phyloP scores from a whole-genome alignment of 2,329 filamentous ascomycete species.

The Ceratocystiopsis sp. region DNA sequence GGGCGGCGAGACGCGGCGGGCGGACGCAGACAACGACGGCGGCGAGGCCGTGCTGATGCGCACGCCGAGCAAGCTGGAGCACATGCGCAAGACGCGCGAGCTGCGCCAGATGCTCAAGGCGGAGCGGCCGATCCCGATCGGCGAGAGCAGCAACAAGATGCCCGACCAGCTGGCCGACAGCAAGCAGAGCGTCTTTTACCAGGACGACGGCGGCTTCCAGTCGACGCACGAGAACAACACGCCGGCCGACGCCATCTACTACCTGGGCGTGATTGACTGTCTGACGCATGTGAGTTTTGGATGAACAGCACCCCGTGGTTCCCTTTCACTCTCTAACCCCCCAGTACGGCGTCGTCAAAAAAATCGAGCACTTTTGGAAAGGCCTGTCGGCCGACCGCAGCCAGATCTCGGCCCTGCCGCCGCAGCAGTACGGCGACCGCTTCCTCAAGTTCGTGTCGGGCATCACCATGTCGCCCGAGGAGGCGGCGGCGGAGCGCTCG shows the following conservation, averaged over 20 bases:
- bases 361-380: slow-evolving; percentile 94
- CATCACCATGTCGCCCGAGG: slow-evolving; percentile 79
- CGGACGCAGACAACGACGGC: slow-evolving; percentile 18
- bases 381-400: slow-evolving; percentile 67
- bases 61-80: slow-evolving; percentile 88
- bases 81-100: slow-evolving; percentile 75
- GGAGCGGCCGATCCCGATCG: slow-evolving; percentile 87
- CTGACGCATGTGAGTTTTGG: slow-evolving; percentile 67
- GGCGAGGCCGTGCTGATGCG: slow-evolving; percentile 52
- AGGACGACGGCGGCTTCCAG: slow-evolving; percentile 81
- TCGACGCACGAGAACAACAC: slow-evolving; percentile 82
- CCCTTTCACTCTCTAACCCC: slow-evolving; percentile 6
- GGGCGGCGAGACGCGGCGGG: slow-evolving; percentile 43
- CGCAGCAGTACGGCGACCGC: slow-evolving; percentile 78
- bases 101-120: slow-evolving; percentile 81
- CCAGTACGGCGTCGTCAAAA: slow-evolving; percentile 87
- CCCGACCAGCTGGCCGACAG: slow-evolving; percentile 70
- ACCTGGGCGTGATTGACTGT: slow-evolving; percentile 95
- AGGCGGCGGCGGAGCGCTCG: slow-evolving; percentile 27
- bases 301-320: background rate
- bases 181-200: slow-evolving; percentile 71
- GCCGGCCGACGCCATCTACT: slow-evolving; percentile 86
- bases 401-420: slow-evolving; percentile 84
- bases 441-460: slow-evolving; percentile 86
- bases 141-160: slow-evolving; percentile 68